These are phyloP conservation scores for Hypomontagnella submonticulosa DNA, from an alignment of 495 filamentous ascomycete genomes.

Conservation along the genomic window DNA sequence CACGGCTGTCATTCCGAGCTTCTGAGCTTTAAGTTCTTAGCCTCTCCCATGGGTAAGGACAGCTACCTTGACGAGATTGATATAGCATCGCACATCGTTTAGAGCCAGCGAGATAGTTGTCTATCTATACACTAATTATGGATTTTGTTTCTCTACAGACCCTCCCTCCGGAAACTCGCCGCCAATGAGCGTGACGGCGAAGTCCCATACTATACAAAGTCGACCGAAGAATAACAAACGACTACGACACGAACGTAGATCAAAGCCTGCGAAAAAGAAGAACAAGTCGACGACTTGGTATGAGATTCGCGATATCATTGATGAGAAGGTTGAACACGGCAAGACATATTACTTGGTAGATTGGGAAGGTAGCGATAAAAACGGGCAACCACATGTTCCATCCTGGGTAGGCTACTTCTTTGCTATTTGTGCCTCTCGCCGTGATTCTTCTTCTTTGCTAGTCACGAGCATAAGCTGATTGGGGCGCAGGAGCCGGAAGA, in stretches of 20 bases:
- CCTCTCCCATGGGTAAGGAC: conserved; percentile 20
- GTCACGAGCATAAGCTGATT: conserved; percentile 20
- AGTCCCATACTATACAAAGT: conserved; percentile 13
- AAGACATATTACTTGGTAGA: conserved; percentile 52
- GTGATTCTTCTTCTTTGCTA: neutral
- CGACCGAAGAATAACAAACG: conserved; percentile 1
- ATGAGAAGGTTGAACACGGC: conserved; percentile 49
- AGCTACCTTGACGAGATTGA: conserved; percentile 28
- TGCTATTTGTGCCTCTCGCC: neutral
- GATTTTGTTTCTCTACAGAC: conserved; percentile 33
- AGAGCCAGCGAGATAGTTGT: neutral
- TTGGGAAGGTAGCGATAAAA: conserved; percentile 53
- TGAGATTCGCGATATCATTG: conserved; percentile 50
- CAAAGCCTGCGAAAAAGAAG: conserved; percentile 18
- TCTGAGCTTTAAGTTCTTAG: conserved; percentile 1
- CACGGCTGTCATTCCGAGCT: conserved; percentile 26
- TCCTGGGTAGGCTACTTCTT: conserved; percentile 53
- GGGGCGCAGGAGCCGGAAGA: conserved; percentile 51
- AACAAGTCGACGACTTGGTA: conserved; percentile 36
- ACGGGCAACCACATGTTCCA: conserved; percentile 49
- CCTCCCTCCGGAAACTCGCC: conserved; percentile 23
- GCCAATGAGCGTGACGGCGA: conserved; percentile 41
- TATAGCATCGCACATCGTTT: conserved; percentile 6
- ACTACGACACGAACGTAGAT: neutral
- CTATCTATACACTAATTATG: conserved; percentile 37